These are phyloP conservation scores for Botrytis galanthina DNA, from an alignment of 2,329 filamentous ascomycete species.

Conservation along the genomic window DNA sequence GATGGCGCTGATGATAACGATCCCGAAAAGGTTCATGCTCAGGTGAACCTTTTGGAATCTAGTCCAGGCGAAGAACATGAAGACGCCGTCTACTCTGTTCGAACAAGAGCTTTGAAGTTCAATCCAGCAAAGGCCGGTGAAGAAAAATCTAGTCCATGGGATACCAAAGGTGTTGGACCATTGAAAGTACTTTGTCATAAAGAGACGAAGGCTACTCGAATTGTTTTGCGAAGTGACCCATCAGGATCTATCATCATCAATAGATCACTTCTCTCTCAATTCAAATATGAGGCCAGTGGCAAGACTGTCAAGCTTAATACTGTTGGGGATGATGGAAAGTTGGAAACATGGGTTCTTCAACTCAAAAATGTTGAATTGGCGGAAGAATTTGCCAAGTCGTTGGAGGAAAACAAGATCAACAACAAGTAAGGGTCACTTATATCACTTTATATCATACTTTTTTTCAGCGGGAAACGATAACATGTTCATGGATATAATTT, in stretches of 20 bases:
- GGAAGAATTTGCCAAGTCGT: slow-evolving; percentile 44
- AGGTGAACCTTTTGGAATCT: slow-evolving; percentile 66
- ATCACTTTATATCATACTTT: slow-evolving; percentile 1
- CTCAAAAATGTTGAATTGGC: slow-evolving; percentile 58
- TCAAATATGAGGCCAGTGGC: slow-evolving; percentile 58
- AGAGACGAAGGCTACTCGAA: slow-evolving; percentile 61
- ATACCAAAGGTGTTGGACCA: slow-evolving; percentile 67
- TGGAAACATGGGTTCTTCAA: slow-evolving; percentile 70
- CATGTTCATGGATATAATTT: slow-evolving; percentile 10
- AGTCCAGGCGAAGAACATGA: slow-evolving; percentile 72
- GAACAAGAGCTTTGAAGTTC: slow-evolving; percentile 67
- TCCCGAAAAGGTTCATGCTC: slow-evolving; percentile 58
- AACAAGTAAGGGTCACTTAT: slow-evolving; percentile 1
- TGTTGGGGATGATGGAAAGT: slow-evolving; percentile 55
- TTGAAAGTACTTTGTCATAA: slow-evolving; percentile 74
- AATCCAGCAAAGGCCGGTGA: slow-evolving; percentile 47
- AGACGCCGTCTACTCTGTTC: slow-evolving; percentile 65
- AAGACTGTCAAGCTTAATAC: slow-evolving; percentile 61
- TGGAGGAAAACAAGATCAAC: slow-evolving; percentile 21
- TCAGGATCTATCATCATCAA: slow-evolving; percentile 74
- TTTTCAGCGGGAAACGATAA: slow-evolving; percentile 3
- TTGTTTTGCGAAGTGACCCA: slow-evolving; percentile 73
- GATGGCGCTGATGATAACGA: slow-evolving; percentile 44
- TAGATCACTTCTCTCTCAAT: slow-evolving; percentile 58
- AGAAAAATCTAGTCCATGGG: slow-evolving; percentile 59